A percentile compares a stretch with the other conserved stretches of the same genome.
phyloP scores from a whole-genome alignment of 1,284 basidiomycete genomes.

The Filobasidium uniguttulatum region DNA sequence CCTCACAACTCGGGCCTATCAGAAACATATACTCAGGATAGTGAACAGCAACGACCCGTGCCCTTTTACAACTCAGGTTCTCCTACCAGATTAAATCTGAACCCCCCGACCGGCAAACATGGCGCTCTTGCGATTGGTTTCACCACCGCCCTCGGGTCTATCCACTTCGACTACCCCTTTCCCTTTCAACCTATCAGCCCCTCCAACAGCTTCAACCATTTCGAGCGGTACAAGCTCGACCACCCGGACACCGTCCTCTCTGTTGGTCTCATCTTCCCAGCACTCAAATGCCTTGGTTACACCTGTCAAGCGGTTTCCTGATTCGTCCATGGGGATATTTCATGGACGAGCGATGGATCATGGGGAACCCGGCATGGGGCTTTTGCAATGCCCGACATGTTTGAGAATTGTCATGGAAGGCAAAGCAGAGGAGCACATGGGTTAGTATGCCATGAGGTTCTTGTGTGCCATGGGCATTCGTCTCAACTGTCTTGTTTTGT shows the following conservation, averaged over 20 bases:
- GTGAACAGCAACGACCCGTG: too few species aligned
- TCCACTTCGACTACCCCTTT: too few species aligned
- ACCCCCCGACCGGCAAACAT: too few species aligned
- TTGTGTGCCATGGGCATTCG: not conserved
- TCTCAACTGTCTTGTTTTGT: not conserved
- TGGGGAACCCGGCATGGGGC: not conserved
- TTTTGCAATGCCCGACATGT: constrained; percentile 7
- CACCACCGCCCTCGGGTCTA: too few species aligned
- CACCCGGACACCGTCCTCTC: not conserved
- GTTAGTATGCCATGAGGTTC: not conserved
- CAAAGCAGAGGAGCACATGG: constrained; percentile 1
- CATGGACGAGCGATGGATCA: constrained; percentile 10
- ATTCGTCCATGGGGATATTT: not conserved
- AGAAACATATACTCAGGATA: too few species aligned
- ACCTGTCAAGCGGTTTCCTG: constrained; percentile 4
- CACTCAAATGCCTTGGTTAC: not conserved
- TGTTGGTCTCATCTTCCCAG: not conserved
- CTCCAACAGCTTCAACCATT: not conserved
- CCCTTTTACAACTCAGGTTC: too few species aligned
- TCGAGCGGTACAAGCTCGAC: not conserved
- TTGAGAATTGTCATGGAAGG: constrained; percentile 9
- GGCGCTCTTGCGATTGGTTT: too few species aligned
- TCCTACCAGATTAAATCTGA: too few species aligned
- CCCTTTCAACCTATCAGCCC: not conserved
- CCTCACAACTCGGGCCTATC: too few species aligned